phyloP scores from a whole-genome alignment of 768 basidiomycete genomes.

The Psilocybe sp. region DNA sequence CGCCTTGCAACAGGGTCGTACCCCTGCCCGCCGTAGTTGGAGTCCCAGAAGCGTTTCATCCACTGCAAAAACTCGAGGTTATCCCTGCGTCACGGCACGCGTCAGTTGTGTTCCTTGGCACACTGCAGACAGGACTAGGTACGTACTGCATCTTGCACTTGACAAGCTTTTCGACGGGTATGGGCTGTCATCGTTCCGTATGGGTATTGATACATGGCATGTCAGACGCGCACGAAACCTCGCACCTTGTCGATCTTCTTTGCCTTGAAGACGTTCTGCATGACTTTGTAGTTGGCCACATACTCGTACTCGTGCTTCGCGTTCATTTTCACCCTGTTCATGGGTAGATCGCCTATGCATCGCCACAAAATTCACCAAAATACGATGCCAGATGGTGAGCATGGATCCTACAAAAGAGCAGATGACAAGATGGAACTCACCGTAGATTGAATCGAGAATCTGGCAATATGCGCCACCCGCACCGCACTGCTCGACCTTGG shows the following conservation, averaged over 20 bases:
- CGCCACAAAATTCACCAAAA: not conserved
- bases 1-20: constrained; percentile 86
- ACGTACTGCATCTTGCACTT: constrained; percentile 99
- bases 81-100: constrained; percentile 51
- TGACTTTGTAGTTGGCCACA: constrained; percentile 90
- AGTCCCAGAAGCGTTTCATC: constrained; percentile 95
- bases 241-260: constrained; percentile 93
- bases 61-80: constrained; percentile 99
- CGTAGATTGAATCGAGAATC: constrained; percentile 91
- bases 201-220: constrained; percentile 1
- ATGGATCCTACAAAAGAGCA: constrained; percentile 2
- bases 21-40: constrained; percentile 80
- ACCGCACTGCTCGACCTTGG: constrained; percentile 90
- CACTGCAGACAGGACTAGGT: not conserved
- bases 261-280: constrained; percentile 88
- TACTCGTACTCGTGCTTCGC: constrained; percentile 97
- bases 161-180: constrained; percentile 89
- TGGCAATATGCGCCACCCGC: constrained; percentile 94
- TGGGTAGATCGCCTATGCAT: constrained; percentile 77
- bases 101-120: not conserved
- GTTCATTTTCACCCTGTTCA: constrained; percentile 92
- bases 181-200: constrained; percentile 55
- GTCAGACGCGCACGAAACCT: not conserved
- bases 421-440: constrained; percentile 41
- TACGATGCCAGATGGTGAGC: constrained; percentile 8